Evolutionary conservation across 768 basidiomycete genomes (phyloP).

Genomic region (Terana coerulea): DNA sequence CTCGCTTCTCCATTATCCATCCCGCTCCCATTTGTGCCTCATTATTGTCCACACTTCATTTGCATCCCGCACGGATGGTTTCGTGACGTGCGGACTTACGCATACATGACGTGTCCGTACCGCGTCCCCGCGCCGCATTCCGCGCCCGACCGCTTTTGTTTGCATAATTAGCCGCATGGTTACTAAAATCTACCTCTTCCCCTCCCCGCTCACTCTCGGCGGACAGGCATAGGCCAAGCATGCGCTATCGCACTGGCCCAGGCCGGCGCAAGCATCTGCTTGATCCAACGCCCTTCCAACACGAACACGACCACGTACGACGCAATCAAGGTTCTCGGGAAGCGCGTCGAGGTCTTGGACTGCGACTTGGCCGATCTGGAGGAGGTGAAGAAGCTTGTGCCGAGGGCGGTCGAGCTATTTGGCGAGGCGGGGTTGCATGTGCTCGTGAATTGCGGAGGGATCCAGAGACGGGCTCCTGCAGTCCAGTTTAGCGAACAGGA

Average conservation of each 20-base stretch:
- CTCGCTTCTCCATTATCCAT: no score
- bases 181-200: background rate
- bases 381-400: slow-evolving; percentile 46
- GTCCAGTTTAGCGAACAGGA: slow-evolving; percentile 62
- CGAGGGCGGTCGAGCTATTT: slow-evolving; percentile 45
- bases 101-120: no score
- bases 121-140: no score
- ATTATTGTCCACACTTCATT: no score
- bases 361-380: slow-evolving; percentile 53
- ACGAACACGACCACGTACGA: slow-evolving; percentile 34
- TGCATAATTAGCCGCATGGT: no score
- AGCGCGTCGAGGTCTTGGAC: slow-evolving; percentile 40
- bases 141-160: no score
- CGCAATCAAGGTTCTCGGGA: slow-evolving; percentile 34
- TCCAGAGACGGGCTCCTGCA: slow-evolving; percentile 56
- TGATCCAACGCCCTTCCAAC: slow-evolving; percentile 39
- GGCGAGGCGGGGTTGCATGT: slow-evolving; percentile 54
- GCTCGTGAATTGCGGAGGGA: slow-evolving; percentile 69
- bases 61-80: no score
- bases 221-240: slow-evolving; percentile 51
- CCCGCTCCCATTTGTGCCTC: no score
- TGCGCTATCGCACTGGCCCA: slow-evolving; percentile 53
- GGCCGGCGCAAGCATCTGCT: slow-evolving; percentile 48
- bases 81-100: no score
- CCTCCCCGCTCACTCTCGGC: background rate